Conservation (phyloP, 208 protist species). For the Acanthamoeba quina region DNA sequence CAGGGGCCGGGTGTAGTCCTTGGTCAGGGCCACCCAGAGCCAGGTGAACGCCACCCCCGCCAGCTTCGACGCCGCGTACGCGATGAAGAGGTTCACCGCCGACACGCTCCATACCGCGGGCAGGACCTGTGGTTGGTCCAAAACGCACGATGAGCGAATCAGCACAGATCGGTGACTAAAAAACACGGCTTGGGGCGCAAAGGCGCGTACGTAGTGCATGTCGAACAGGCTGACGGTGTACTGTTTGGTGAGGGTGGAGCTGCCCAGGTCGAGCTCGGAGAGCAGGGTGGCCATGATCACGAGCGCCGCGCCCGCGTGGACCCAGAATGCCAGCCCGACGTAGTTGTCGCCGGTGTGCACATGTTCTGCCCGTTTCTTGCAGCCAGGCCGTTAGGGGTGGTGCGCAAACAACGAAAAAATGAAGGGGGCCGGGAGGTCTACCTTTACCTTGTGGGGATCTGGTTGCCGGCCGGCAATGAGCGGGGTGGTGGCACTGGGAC, state of each 20-base stretch:
- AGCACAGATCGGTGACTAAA: too few relatives aligned
- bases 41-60: neutral
- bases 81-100: neutral
- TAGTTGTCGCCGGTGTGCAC: neutral
- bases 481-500: neutral
- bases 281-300: slow-evolving; percentile 13
- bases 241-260: neutral
- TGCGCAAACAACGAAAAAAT: neutral
- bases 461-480: neutral
- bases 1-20: neutral
- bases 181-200: too few relatives aligned
- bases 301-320: neutral
- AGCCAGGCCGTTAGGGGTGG: neutral
- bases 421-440: neutral
- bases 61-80: neutral
- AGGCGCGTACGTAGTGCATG: neutral
- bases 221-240: neutral
- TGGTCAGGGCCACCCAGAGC: slow-evolving; percentile 5
- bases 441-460: neutral
- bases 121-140: neutral
- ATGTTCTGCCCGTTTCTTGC: neutral
- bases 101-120: neutral
- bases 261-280: slow-evolving; percentile 21
- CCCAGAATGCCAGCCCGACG: neutral
- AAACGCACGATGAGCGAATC: too few relatives aligned